Evolutionary conservation across 257 asterid genomes (phyloP).

Genomic region (Rhazya stricta): DNA sequence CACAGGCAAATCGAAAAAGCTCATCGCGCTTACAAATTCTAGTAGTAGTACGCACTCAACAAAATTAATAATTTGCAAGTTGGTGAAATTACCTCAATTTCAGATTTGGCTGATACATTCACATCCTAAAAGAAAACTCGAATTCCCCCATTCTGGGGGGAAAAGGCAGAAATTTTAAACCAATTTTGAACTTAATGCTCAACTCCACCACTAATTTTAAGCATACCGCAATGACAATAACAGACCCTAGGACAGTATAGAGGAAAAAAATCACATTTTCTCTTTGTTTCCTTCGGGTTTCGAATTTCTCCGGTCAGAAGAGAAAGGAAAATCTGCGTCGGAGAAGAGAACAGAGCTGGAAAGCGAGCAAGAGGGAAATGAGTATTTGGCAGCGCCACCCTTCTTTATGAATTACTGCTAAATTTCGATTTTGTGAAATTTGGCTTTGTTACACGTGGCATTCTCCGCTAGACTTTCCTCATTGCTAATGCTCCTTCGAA

Average conservation of each 20-base stretch:
- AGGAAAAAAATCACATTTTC: neutral
- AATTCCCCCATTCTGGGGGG: slow-evolving; percentile 4
- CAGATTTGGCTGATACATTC: slow-evolving; percentile 2
- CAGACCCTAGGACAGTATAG: slow-evolving; percentile 20
- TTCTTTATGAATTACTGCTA: neutral
- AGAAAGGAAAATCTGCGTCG: neutral
- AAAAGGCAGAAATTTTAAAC: slow-evolving; percentile 5
- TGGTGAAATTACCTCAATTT: slow-evolving; percentile 9
- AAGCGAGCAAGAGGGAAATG: neutral
- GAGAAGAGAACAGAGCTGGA: slow-evolving; percentile 1
- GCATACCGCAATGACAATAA: slow-evolving; percentile 2
- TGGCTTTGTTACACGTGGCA: slow-evolving; percentile 1
- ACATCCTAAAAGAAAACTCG: neutral
- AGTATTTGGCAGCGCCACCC: slow-evolving; percentile 7
- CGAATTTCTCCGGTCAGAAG: neutral
- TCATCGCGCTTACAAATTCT: slow-evolving; percentile 2
- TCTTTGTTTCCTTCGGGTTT: neutral
- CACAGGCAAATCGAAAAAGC: slow-evolving; percentile 9
- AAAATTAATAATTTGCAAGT: neutral
- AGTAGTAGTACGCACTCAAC: neutral
- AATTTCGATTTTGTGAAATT: neutral
- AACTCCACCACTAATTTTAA: neutral
- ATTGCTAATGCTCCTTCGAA: too few relatives aligned
- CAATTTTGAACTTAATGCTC: neutral
- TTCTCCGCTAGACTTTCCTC: too few relatives aligned